These are phyloP conservation scores for Suillus bovinus DNA, from an alignment of 768 basidiomycete species.

Conservation along the genomic window DNA sequence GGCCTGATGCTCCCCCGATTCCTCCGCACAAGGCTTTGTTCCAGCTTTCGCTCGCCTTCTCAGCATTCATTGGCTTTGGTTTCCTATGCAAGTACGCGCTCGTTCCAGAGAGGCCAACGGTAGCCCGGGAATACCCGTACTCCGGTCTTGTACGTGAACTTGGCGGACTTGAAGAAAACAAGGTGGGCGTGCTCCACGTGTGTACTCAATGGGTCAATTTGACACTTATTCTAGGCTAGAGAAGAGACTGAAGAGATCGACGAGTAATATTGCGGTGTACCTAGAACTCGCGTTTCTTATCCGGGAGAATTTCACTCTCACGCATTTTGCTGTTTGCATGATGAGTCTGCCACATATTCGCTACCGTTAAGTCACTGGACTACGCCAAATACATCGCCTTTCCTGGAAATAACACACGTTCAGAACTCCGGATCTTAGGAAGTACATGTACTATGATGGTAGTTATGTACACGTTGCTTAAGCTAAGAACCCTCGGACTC, in stretches of 20 bases:
- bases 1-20: slow-evolving; percentile 71
- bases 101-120: slow-evolving; percentile 60
- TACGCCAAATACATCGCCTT: neutral
- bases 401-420: neutral
- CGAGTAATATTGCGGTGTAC: slow-evolving; percentile 27
- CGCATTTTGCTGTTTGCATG: neutral
- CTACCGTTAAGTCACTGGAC: neutral
- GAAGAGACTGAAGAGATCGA: slow-evolving; percentile 33
- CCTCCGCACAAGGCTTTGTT: slow-evolving; percentile 59
- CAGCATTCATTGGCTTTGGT: slow-evolving; percentile 66
- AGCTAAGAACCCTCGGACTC: slow-evolving; percentile 7
- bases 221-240: slow-evolving; percentile 34
- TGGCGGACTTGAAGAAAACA: slow-evolving; percentile 76
- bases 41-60: slow-evolving; percentile 62
- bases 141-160: slow-evolving; percentile 74
- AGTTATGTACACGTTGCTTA: neutral
- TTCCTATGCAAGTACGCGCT: slow-evolving; percentile 55
- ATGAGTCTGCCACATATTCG: neutral
- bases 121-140: slow-evolving; percentile 77
- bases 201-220: neutral
- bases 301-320: neutral
- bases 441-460: neutral
- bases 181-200: slow-evolving; percentile 45
- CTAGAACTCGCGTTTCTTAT: slow-evolving; percentile 14
- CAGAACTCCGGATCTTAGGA: neutral